These are phyloP conservation scores for Penicillium verhagenii DNA, from an alignment of 495 filamentous ascomycete genomes.

Conservation along the genomic window DNA sequence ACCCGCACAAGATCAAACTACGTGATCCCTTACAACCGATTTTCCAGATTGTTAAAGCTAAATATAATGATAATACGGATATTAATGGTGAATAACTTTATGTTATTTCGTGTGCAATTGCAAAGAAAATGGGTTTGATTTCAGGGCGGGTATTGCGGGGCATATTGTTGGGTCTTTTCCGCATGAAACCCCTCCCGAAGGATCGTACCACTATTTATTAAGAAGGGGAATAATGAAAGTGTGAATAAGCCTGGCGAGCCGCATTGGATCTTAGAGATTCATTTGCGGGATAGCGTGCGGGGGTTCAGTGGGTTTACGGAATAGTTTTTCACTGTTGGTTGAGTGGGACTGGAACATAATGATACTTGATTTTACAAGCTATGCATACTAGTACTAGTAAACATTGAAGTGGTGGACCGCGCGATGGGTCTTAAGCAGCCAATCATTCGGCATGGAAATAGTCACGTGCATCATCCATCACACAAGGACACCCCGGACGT, in stretches of 20 bases:
- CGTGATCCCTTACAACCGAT: slow-evolving; percentile 44
- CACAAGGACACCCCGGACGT: no score
- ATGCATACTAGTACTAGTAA: no score
- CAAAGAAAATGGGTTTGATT: slow-evolving; percentile 33
- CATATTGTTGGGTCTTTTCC: slow-evolving; percentile 45
- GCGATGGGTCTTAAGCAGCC: no score
- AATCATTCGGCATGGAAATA: neutral
- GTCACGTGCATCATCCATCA: neutral
- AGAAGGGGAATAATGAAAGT: slow-evolving; percentile 35
- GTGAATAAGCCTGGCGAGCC: slow-evolving; percentile 36
- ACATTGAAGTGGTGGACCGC: no score
- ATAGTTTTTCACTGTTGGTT: slow-evolving; percentile 43
- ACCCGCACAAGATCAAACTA: slow-evolving; percentile 42
- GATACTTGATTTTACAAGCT: no score
- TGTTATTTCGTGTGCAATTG: slow-evolving; percentile 26
- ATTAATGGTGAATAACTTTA: slow-evolving; percentile 47
- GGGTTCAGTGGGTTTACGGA: slow-evolving; percentile 43
- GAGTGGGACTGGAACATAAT: no score
- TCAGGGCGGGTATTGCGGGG: slow-evolving; percentile 43
- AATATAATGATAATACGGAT: slow-evolving; percentile 30
- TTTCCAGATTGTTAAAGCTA: slow-evolving; percentile 39
- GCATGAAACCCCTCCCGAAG: slow-evolving; percentile 49
- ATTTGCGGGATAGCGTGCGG: slow-evolving; percentile 40
- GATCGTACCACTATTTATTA: slow-evolving; percentile 44
- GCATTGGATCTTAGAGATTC: slow-evolving; percentile 54